These are phyloP conservation scores for Dendrothele bispora DNA, from an alignment of 768 basidiomycete species.

Conservation along the genomic window DNA sequence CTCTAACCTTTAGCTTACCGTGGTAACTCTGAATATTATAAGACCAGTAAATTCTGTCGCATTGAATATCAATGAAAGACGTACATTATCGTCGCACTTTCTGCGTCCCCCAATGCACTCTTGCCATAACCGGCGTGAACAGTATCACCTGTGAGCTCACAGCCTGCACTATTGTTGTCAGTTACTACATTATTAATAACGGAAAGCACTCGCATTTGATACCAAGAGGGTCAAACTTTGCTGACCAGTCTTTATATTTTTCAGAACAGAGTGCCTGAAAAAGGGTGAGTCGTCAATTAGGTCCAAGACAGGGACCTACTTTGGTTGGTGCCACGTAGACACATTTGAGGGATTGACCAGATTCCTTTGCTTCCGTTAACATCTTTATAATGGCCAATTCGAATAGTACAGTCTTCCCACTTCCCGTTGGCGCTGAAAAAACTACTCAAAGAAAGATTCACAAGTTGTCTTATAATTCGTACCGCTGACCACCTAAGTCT, in stretches of 20 bases:
- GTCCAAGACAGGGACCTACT: conserved; percentile 36
- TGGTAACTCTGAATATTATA: conserved; percentile 76
- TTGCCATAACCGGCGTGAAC: conserved; percentile 60
- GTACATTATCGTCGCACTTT: conserved; percentile 77
- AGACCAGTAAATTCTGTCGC: conserved; percentile 5
- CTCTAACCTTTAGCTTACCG: conserved; percentile 56
- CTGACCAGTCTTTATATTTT: conserved; percentile 78
- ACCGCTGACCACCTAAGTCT: conserved; percentile 75
- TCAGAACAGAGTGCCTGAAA: conserved; percentile 85
- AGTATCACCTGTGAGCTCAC: conserved; percentile 93
- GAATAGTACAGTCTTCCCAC: conserved; percentile 94
- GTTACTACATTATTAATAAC: no score
- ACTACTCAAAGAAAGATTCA: conserved; percentile 7
- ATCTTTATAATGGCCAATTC: conserved; percentile 86
- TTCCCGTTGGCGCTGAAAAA: conserved; percentile 86
- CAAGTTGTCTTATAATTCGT: conserved; percentile 5
- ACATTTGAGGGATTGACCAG: conserved; percentile 52
- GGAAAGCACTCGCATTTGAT: conserved; percentile 59
- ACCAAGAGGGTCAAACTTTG: conserved; percentile 75
- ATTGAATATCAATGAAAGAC: conserved; percentile 21
- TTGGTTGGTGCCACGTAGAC: conserved; percentile 96
- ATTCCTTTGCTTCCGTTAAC: conserved; percentile 43
- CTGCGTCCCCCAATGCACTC: conserved; percentile 72
- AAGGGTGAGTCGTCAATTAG: neutral
- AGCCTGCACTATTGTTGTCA: no score